These are phyloP conservation scores for Mycena vulgaris DNA, from an alignment of 768 basidiomycete genomes.

Conservation along the genomic window DNA sequence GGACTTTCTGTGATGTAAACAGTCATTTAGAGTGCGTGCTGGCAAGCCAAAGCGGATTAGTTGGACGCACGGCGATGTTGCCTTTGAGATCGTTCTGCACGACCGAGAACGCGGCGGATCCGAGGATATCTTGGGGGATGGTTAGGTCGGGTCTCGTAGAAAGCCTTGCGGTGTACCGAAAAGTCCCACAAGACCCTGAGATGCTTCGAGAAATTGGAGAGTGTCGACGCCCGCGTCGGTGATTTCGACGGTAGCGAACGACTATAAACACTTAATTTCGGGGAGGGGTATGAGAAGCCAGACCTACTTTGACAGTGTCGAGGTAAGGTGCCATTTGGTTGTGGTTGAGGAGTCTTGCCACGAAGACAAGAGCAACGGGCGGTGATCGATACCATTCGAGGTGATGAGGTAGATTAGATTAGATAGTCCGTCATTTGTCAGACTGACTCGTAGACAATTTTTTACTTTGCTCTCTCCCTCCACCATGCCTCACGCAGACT, in stretches of 20 bases:
- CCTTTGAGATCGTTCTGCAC: constrained; percentile 92
- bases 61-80: constrained; percentile 84
- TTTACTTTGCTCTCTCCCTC: constrained; percentile 4
- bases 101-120: constrained; percentile 84
- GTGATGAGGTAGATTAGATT: constrained; percentile 2
- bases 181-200: constrained; percentile 88
- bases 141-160: constrained; percentile 7
- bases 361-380: constrained; percentile 24
- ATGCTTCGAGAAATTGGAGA: constrained; percentile 87
- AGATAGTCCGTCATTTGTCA: background rate
- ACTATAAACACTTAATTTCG: constrained; percentile 62
- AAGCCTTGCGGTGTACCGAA: constrained; percentile 75
- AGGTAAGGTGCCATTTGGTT: constrained; percentile 81
- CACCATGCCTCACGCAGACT: constrained; percentile 88
- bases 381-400: too few relatives aligned
- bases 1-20: constrained; percentile 81
- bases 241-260: constrained; percentile 92
- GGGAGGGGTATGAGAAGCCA: background rate
- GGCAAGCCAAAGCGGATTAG: constrained; percentile 9
- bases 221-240: constrained; percentile 94
- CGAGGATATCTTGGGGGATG: constrained; percentile 79
- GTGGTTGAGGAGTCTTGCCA: constrained; percentile 35
- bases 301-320: constrained; percentile 73
- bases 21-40: background rate
- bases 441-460: constrained; percentile 1